These are phyloP conservation scores for Inonotus obliquus DNA, from an alignment of 1,284 basidiomycete genomes.

Conservation along the genomic window DNA sequence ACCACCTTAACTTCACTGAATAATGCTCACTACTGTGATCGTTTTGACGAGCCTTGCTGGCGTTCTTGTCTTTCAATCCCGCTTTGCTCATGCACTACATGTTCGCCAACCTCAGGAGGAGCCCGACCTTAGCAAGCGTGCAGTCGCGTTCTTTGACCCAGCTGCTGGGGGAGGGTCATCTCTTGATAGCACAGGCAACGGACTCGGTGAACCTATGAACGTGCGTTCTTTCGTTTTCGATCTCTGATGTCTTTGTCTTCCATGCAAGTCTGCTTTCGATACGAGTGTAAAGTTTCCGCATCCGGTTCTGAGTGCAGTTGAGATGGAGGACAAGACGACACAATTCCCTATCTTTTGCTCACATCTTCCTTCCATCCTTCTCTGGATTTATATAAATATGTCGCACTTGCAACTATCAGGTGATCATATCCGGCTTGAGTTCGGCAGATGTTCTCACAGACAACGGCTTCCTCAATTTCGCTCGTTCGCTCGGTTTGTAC, in stretches of 20 bases:
- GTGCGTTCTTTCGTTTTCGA: conserved; percentile 27
- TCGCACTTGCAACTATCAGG: neutral
- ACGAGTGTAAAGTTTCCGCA: neutral
- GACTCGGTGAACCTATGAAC: conserved; percentile 67
- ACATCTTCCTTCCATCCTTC: neutral
- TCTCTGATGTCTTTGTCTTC: neutral
- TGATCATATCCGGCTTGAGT: conserved; percentile 40
- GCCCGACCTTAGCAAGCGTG: conserved; percentile 9
- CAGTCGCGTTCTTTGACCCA: conserved; percentile 42
- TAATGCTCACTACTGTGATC: neutral
- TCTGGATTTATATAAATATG: neutral
- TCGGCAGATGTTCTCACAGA: conserved; percentile 67
- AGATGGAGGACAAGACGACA: neutral
- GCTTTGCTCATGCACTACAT: neutral
- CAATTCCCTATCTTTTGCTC: neutral
- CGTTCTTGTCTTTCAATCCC: neutral
- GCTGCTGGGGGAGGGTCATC: conserved; percentile 44
- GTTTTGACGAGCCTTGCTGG: neutral
- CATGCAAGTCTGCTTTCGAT: neutral
- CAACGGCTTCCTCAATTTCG: conserved; percentile 53
- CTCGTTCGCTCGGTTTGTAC: conserved; percentile 62
- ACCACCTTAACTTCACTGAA: neutral
- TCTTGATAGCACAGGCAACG: conserved; percentile 42
- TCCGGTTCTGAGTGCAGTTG: neutral
- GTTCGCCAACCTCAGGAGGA: neutral